These are phyloP conservation scores for Carex pumila DNA, from an alignment of 176 grass and related monocot genomes.

Conservation along the genomic window DNA sequence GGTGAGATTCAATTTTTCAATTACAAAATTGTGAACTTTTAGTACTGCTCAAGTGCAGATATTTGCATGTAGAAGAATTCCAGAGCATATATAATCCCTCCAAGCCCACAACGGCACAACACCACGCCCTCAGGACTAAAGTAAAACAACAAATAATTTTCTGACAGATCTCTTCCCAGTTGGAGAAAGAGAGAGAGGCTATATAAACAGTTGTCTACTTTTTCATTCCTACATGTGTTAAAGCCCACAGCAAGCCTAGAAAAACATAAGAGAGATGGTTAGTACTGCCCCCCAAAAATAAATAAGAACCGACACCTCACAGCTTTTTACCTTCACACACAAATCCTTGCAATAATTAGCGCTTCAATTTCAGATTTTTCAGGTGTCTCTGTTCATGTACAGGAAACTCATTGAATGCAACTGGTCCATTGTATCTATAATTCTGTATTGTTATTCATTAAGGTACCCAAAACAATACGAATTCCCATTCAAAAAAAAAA, in stretches of 20 bases:
- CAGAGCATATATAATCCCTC: background rate
- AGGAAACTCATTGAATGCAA: background rate
- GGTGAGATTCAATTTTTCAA: background rate
- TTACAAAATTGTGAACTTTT: background rate
- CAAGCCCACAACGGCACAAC: too few relatives aligned
- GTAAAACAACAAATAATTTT: background rate
- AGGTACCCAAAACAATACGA: background rate
- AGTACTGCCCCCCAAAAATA: background rate
- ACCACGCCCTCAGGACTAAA: background rate
- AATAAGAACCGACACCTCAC: background rate
- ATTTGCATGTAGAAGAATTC: background rate
- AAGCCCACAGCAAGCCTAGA: too few relatives aligned
- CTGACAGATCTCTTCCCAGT: background rate
- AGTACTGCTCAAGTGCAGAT: background rate
- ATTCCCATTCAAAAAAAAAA: background rate
- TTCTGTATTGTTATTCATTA: background rate
- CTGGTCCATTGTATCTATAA: background rate
- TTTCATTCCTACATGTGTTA: background rate
- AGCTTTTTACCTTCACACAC: background rate
- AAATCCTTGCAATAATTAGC: slow-evolving; percentile 4
- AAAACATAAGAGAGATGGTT: background rate
- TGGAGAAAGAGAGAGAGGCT: background rate
- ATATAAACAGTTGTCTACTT: background rate
- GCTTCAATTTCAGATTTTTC: background rate
- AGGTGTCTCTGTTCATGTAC: background rate